phyloP scores from a whole-genome alignment of 176 grass and related monocot species.

The Panicum miliaceum region DNA sequence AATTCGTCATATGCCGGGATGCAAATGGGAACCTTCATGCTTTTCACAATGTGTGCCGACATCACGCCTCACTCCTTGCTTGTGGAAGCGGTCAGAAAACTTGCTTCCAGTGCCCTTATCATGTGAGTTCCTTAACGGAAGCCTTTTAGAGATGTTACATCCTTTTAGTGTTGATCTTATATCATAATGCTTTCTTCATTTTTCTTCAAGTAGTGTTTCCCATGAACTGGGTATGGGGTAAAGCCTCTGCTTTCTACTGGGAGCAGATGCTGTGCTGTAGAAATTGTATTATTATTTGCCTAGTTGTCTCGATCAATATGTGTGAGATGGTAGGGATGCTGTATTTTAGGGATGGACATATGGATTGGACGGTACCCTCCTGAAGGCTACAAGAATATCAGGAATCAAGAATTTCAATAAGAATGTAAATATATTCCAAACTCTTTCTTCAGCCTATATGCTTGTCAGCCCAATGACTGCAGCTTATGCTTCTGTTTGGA shows the following conservation, averaged over 20 bases:
- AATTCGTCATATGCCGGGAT: slow-evolving; percentile 79
- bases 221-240: too few species aligned
- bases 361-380: slow-evolving; percentile 83
- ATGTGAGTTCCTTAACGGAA: slow-evolving; percentile 70
- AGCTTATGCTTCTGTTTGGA: slow-evolving; percentile 33
- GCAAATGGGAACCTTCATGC: slow-evolving; percentile 64
- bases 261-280: not conserved
- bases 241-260: too few species aligned
- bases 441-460: slow-evolving; percentile 22
- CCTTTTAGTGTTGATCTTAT: not conserved
- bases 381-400: slow-evolving; percentile 90
- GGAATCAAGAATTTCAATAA: slow-evolving; percentile 91
- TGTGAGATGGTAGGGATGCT: not conserved
- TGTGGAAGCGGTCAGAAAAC: slow-evolving; percentile 82
- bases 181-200: not conserved
- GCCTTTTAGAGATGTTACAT: slow-evolving; percentile 1
- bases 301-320: slow-evolving; percentile 15
- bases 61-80: slow-evolving; percentile 88
- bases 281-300: not conserved
- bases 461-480: not conserved
- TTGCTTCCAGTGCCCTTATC: slow-evolving; percentile 94
- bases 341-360: slow-evolving; percentile 91
- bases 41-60: slow-evolving; percentile 95
- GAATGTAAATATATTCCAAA: slow-evolving; percentile 49
- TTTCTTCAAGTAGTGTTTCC: too few species aligned